A percentile compares a stretch with the other conserved stretches of the same genome.
phyloP scores from a whole-genome alignment of 2,329 filamentous ascomycete species.

The Beauveria varroae region DNA sequence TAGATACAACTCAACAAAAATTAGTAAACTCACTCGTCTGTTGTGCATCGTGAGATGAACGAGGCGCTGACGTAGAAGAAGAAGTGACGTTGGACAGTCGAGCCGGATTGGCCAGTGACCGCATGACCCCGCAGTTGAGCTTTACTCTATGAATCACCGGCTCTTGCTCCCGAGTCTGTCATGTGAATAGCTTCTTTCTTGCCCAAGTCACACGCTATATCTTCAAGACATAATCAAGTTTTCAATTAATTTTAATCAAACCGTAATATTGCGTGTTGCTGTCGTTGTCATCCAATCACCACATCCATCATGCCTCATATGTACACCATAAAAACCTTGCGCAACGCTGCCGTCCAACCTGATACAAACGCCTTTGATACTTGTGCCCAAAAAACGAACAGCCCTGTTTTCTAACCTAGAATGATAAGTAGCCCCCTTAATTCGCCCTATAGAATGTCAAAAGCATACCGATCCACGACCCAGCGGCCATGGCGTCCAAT shows the following conservation, averaged over 20 bases:
- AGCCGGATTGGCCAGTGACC: not conserved
- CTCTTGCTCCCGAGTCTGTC: not conserved
- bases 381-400: not conserved
- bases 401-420: not conserved
- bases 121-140: constrained; percentile 8
- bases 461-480: not conserved
- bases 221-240: not conserved
- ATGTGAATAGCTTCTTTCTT: not conserved
- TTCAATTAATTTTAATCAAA: not conserved
- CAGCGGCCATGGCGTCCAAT: not conserved
- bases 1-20: constrained; percentile 1
- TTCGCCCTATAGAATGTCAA: not conserved
- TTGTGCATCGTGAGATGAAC: constrained; percentile 1
- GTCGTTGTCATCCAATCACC: not conserved
- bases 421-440: not conserved
- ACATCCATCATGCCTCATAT: not conserved
- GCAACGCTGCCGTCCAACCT: not conserved
- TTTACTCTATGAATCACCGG: not conserved
- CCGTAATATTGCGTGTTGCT: not conserved
- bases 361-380: not conserved
- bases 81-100: not conserved
- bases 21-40: not conserved
- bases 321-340: not conserved
- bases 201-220: not conserved
- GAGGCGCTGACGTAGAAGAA: not conserved